Conservation (phyloP, 495 filamentous ascomycete genomes). For the Mycothermus thermophilus region DNA sequence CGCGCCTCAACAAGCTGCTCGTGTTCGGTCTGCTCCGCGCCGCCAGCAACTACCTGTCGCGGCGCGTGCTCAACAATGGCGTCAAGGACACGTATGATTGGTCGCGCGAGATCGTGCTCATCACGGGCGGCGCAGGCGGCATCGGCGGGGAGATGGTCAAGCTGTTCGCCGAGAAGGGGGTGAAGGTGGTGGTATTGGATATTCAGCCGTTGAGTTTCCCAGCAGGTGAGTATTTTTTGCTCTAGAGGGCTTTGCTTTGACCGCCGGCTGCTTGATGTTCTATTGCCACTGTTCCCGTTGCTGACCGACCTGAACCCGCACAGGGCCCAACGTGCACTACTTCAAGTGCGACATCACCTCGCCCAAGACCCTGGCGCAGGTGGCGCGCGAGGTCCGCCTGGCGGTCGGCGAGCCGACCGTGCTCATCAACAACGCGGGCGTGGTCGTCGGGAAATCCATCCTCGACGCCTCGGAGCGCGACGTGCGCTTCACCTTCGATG, state of each 20-base stretch:
- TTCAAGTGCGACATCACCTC: slow-evolving; percentile 54
- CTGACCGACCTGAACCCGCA: neutral
- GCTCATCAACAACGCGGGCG: slow-evolving; percentile 65
- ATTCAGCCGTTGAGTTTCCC: slow-evolving; percentile 44
- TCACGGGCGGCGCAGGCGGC: slow-evolving; percentile 58
- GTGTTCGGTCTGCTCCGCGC: slow-evolving; percentile 35
- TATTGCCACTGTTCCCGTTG: neutral
- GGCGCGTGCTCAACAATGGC: slow-evolving; percentile 46
- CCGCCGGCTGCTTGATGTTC: too few relatives aligned
- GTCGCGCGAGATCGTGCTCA: slow-evolving; percentile 52
- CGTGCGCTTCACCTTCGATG: slow-evolving; percentile 52
- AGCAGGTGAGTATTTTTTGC: slow-evolving; percentile 30
- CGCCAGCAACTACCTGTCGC: slow-evolving; percentile 37
- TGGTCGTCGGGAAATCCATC: slow-evolving; percentile 46
- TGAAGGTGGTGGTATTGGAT: slow-evolving; percentile 59
- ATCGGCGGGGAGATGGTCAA: slow-evolving; percentile 51
- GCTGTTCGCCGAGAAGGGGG: slow-evolving; percentile 41
- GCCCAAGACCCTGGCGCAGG: slow-evolving; percentile 30
- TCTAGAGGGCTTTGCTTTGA: too few relatives aligned
- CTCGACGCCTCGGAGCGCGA: slow-evolving; percentile 41
- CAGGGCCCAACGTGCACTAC: slow-evolving; percentile 41
- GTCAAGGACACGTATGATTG: slow-evolving; percentile 49
- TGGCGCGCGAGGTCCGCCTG: slow-evolving; percentile 36
- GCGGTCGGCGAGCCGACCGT: slow-evolving; percentile 51
- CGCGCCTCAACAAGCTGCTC: slow-evolving; percentile 33